Conservation (phyloP, 1,284 basidiomycete species). For the Cystobasidiaceae sp. region DNA sequence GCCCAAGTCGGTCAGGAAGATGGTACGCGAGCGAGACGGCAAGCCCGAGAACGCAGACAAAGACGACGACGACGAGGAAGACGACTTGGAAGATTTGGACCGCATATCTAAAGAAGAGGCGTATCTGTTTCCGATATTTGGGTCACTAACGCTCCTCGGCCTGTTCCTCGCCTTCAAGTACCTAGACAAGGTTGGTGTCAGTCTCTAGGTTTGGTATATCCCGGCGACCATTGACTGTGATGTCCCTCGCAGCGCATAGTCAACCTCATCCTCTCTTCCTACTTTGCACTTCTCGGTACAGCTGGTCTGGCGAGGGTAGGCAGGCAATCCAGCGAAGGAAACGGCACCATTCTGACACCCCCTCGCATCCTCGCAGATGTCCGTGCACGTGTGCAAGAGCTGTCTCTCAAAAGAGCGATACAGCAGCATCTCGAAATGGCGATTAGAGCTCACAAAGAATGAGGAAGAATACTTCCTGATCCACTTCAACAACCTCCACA, state of each 20-base stretch:
- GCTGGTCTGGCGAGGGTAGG: conserved; percentile 34
- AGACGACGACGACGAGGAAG: conserved; percentile 35
- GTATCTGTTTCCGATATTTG: conserved; percentile 58
- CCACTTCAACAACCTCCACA: conserved; percentile 51
- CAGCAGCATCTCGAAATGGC: conserved; percentile 23
- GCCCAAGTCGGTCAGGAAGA: conserved; percentile 32
- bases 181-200: conserved; percentile 63
- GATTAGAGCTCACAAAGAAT: conserved; percentile 31
- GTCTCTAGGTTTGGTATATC: too few species aligned
- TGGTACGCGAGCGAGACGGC: conserved; percentile 13
- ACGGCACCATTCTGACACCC: background rate
- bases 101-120: conserved; percentile 35
- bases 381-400: background rate
- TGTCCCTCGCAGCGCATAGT: conserved; percentile 50
- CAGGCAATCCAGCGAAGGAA: too few species aligned
- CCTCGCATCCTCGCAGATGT: background rate
- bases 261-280: conserved; percentile 59
- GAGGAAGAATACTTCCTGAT: conserved; percentile 46
- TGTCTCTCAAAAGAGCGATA: background rate
- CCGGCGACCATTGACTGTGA: background rate
- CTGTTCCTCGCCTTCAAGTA: conserved; percentile 67
- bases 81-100: conserved; percentile 32
- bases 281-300: conserved; percentile 36
- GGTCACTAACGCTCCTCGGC: conserved; percentile 58
- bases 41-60: conserved; percentile 11